phyloP scores from a whole-genome alignment of 495 filamentous ascomycete species.

The Neurospora terricola region DNA sequence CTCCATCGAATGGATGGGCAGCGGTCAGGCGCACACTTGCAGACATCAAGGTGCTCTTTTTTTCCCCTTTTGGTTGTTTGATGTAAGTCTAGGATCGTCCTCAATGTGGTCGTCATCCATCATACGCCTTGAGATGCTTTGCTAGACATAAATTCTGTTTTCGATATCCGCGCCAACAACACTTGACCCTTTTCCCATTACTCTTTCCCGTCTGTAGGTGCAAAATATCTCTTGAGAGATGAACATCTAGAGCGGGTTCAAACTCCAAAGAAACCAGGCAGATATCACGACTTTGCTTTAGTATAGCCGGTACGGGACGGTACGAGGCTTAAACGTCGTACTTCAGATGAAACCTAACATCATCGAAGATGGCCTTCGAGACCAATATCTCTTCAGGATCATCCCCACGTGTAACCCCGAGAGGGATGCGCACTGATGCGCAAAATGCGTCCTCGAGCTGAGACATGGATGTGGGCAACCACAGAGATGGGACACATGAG shows the following conservation, averaged over 20 bases:
- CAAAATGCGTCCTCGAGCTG: background rate
- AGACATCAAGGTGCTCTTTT: background rate
- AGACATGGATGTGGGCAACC: slow-evolving; percentile 6
- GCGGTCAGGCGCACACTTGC: background rate
- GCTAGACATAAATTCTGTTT: background rate
- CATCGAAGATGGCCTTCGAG: background rate
- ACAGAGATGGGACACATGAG: background rate
- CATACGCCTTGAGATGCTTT: background rate
- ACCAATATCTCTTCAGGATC: slow-evolving; percentile 21
- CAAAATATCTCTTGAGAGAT: background rate
- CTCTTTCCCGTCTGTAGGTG: background rate
- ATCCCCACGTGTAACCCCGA: slow-evolving; percentile 20
- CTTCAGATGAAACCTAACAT: background rate
- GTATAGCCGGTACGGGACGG: background rate
- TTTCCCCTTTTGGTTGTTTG: background rate
- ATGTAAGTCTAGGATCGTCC: background rate
- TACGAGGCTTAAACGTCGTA: slow-evolving; percentile 5
- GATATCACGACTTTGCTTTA: background rate
- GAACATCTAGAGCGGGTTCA: background rate
- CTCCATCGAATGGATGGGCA: background rate
- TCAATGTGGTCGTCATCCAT: background rate
- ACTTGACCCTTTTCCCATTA: background rate
- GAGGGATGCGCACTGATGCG: background rate
- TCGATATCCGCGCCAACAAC: background rate
- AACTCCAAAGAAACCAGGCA: background rate